phyloP scores from a whole-genome alignment of 306 rosid species.

The Parietaria judaica region DNA sequence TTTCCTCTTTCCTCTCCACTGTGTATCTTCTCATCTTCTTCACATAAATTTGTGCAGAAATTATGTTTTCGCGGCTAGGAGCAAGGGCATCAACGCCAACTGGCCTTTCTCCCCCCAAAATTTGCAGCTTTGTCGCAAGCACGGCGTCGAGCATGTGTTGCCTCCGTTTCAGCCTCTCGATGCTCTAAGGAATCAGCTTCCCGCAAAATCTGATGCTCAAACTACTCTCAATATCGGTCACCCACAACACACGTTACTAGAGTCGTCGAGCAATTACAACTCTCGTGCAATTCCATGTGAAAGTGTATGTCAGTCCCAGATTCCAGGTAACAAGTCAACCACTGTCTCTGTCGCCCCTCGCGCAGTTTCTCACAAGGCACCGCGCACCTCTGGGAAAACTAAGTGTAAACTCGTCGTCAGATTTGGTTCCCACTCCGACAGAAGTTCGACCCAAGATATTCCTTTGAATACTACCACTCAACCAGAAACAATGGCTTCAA shows the following conservation, averaged over 20 bases:
- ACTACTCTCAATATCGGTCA: background rate
- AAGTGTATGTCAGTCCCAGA: constrained; percentile 32
- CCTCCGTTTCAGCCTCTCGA: constrained; percentile 47
- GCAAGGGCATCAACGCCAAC: constrained; percentile 38
- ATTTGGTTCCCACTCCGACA: constrained; percentile 23
- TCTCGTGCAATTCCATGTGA: constrained; percentile 28
- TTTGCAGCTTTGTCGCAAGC: constrained; percentile 47
- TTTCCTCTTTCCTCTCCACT: background rate
- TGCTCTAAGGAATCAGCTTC: constrained; percentile 21
- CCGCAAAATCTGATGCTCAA: constrained; percentile 7
- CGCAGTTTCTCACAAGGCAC: constrained; percentile 15
- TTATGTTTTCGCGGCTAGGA: constrained; percentile 45
- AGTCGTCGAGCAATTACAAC: constrained; percentile 8
- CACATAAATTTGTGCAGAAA: constrained; percentile 30
- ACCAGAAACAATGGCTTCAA: constrained; percentile 45
- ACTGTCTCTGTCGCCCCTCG: constrained; percentile 9
- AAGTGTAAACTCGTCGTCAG: constrained; percentile 39
- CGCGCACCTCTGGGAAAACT: constrained; percentile 31
- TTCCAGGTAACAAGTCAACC: constrained; percentile 10
- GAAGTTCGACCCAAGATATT: constrained; percentile 34
- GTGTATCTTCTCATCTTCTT: background rate
- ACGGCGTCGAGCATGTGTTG: constrained; percentile 44
- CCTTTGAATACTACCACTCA: constrained; percentile 26
- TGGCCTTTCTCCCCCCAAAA: constrained; percentile 51
- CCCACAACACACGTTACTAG: constrained; percentile 18